phyloP scores from a whole-genome alignment of 1,139 yeast species.

The Yamadazyma jaroonii region DNA sequence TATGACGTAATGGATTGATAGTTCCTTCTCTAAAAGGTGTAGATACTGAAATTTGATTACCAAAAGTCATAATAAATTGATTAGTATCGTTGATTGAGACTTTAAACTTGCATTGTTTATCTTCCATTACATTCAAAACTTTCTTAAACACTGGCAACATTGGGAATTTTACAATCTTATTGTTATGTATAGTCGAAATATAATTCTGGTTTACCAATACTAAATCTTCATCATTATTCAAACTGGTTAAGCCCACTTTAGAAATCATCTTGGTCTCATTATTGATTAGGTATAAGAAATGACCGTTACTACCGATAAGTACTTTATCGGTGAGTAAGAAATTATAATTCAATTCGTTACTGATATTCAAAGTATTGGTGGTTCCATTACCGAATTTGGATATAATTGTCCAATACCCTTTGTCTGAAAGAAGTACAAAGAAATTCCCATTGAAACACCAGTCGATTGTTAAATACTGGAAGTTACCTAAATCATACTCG shows the following conservation, averaged over 20 bases:
- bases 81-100: slow-evolving; percentile 22
- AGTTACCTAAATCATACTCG: slow-evolving; percentile 5
- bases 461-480: slow-evolving; percentile 6
- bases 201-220: slow-evolving; percentile 28
- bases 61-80: slow-evolving; percentile 33
- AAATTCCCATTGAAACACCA: slow-evolving; percentile 43
- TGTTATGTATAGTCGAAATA: slow-evolving; percentile 20
- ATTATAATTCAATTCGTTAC: slow-evolving; percentile 24
- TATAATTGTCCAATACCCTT: slow-evolving; percentile 32
- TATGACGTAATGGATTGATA: slow-evolving; percentile 25
- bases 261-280: slow-evolving; percentile 18
- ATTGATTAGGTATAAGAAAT: slow-evolving; percentile 22
- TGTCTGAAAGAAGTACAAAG: slow-evolving; percentile 21
- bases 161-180: slow-evolving; percentile 26
- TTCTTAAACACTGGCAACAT: slow-evolving; percentile 30
- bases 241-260: slow-evolving; percentile 21
- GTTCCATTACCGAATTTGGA: slow-evolving; percentile 36
- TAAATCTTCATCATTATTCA: slow-evolving; percentile 14
- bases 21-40: slow-evolving; percentile 30
- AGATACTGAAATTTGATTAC: slow-evolving; percentile 32
- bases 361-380: slow-evolving; percentile 26
- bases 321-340: slow-evolving; percentile 24
- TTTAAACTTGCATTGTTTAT: slow-evolving; percentile 11
- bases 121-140: slow-evolving; percentile 21
- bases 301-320: slow-evolving; percentile 26